These are phyloP conservation scores for Saccharomyces hybrid DNA, from an alignment of 1,139 yeast genomes.

Conservation along the genomic window DNA sequence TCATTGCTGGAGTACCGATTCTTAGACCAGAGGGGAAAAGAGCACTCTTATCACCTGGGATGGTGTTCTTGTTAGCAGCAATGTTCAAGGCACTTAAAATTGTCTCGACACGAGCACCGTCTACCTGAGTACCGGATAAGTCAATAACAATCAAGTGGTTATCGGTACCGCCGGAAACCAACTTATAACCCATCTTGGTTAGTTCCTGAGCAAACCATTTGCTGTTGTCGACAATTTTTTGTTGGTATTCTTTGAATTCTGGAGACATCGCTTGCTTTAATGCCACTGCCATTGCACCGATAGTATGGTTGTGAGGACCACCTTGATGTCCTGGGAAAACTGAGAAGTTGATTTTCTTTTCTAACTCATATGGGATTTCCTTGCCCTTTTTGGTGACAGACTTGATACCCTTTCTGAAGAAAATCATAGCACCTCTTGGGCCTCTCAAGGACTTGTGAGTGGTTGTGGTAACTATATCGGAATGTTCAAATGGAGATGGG, in stretches of 20 bases:
- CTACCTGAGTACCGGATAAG: constrained; percentile 76
- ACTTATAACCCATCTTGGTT: constrained; percentile 56
- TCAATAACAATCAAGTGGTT: constrained; percentile 86
- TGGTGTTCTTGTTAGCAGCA: constrained; percentile 92
- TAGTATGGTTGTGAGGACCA: constrained; percentile 98
- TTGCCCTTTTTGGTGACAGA: constrained; percentile 79
- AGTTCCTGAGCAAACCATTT: constrained; percentile 67
- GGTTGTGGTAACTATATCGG: constrained; percentile 95
- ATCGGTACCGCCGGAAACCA: constrained; percentile 92
- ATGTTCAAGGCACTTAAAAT: constrained; percentile 84
- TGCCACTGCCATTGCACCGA: constrained; percentile 91
- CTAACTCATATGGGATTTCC: constrained; percentile 79
- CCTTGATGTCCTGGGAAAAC: constrained; percentile 99
- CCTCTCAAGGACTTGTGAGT: constrained; percentile 97
- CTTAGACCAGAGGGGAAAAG: constrained; percentile 92
- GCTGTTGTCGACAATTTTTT: constrained; percentile 76
- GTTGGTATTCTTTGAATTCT: constrained; percentile 80
- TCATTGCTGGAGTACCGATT: constrained; percentile 98
- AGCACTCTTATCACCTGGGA: constrained; percentile 94
- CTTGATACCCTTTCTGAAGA: constrained; percentile 88
- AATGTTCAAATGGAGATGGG: constrained; percentile 86
- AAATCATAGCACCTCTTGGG: constrained; percentile 98
- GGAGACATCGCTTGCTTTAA: constrained; percentile 83
- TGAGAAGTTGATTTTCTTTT: constrained; percentile 84
- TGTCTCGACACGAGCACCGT: constrained; percentile 94